Evolutionary conservation across 768 basidiomycete genomes (phyloP), one percentile per base, ranked within the genome.

Genomic region (Guyanaporus albipodus): DNA sequence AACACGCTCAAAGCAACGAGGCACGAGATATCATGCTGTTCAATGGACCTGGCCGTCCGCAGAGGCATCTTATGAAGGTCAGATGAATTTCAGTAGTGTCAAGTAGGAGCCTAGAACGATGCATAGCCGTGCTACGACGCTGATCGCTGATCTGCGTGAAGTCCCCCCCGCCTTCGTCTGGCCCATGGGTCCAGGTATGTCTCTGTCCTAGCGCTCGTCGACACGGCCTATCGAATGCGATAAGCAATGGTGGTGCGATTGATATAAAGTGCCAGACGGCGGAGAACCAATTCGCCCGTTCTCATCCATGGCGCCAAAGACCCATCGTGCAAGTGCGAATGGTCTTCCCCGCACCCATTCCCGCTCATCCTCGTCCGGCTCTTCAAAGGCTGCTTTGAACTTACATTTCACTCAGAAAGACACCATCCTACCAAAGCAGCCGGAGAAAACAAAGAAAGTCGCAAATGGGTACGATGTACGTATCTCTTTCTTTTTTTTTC

Each of bases 361-460:
- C 21, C 78, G 83, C 55, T 73, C 76, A 17, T 77, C 80, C 40
- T 86, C 85, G 4, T 61, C 65, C 5, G 67, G 71, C 19, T 73
- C 76, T 28, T 77, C 80, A 15, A 83, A 77, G 61, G 64, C 82
- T 15, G 75, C 73, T 15, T 56, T 77, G 41, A 85, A 78, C 58
- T 72, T 87, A 12, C 83, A 84, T 36, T 72, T 87, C 48, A 86
- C 86, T 0, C 80, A 83, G 69, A 84, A 82, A 54, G 84, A 85
- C 22, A 57, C 68, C 19, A 59, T 58, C 4, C 63, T 63, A 7
- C 66, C 64, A 44, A 74, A 72, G 62, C 70, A 70, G 37, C 39
- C 65, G n/a, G 79, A 82, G 53, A 81, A 76, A 67, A 50, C 63
- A 31, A 82, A 76, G 72, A 82, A 77, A 68, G 67, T 62, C 44